Evolutionary conservation across 805 yeast genomes (phyloP), one percentile per base, ranked within the genome.

Genomic region (Kluyveromyces nonfermentans): DNA sequence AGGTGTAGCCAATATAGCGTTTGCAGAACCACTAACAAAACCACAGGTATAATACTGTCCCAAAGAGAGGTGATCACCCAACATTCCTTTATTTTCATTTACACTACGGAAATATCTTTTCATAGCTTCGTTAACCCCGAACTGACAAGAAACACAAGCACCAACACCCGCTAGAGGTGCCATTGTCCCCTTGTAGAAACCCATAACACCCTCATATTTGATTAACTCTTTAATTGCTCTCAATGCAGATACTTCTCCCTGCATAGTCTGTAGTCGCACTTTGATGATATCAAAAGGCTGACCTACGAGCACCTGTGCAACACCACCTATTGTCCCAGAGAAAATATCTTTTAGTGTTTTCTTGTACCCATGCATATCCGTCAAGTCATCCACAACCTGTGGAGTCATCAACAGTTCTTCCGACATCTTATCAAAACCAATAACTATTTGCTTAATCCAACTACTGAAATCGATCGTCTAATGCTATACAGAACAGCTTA

Each of bases 91-190:
- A 6, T 21, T 28, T 2, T 14, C 22, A 35, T 39, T 39, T 7
- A 19, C 9, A 15, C 22, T 33, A 15, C 35, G 25, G 41, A 84
- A 88, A 47, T 72, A 68, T 56, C 97, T 73, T 67, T 93, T 93
- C 96, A 90, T 87, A 57, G 74, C 82, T 63, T 93, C 97, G 58
- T 89, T 89, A 32, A 87, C 95, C 37, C 96, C 93, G 59, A 93
- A 93, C 65, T 93, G 98, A 34, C 90, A 85, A 7, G 96, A 85
- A 10, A 93, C 97, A 71, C 97, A 89, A 0, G 95, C 96, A 41
- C 98, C 98, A n/a, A 90, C 86, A 10, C 98, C 98, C 31, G 90
- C 63, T 53, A 93, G 71, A 17, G 98, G 98, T 1, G 97, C 89
- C 53, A 88, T 57, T 1, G 96, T 88, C 31, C 98, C 98, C 64